phyloP scores from a whole-genome alignment of 805 yeast genomes.

The Metschnikowia gruessii region DNA sequence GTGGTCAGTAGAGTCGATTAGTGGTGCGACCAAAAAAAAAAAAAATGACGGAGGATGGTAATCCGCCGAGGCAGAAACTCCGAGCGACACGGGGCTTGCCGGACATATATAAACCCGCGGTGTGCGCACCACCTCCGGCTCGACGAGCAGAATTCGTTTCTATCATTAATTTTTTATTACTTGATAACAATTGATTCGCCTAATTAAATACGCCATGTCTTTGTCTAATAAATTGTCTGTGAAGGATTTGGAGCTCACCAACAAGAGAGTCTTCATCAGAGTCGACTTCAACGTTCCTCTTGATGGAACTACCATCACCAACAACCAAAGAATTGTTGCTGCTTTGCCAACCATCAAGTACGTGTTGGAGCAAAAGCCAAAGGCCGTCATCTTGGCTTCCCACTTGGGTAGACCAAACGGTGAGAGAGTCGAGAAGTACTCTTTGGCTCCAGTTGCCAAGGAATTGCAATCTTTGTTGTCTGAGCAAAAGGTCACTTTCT shows the following conservation, averaged over 20 bases:
- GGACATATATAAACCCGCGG: slow-evolving; percentile 6
- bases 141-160: slow-evolving; percentile 1
- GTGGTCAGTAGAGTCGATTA: slow-evolving; percentile 7
- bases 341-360: slow-evolving; percentile 98
- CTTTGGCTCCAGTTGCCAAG: slow-evolving; percentile 87
- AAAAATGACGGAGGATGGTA: slow-evolving; percentile 10
- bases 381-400: slow-evolving; percentile 88
- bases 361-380: slow-evolving; percentile 88
- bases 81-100: slow-evolving; percentile 4
- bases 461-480: slow-evolving; percentile 77
- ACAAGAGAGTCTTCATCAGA: slow-evolving; percentile 97
- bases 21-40: slow-evolving; percentile 7
- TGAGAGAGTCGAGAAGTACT: slow-evolving; percentile 78
- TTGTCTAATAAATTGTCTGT: slow-evolving; percentile 91
- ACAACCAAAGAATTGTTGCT: slow-evolving; percentile 99
- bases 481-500: slow-evolving; percentile 68
- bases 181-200: slow-evolving; percentile 12
- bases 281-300: slow-evolving; percentile 95
- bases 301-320: slow-evolving; percentile 95
- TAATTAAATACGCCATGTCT: slow-evolving; percentile 57
- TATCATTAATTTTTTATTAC: slow-evolving; percentile 2
- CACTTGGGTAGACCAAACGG: slow-evolving; percentile 99
- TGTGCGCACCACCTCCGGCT: slow-evolving; percentile 6
- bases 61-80: slow-evolving; percentile 11
- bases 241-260: slow-evolving; percentile 80